phyloP scores from a whole-genome alignment of 495 filamentous ascomycete genomes.

The Parachaetomium inaequale region DNA sequence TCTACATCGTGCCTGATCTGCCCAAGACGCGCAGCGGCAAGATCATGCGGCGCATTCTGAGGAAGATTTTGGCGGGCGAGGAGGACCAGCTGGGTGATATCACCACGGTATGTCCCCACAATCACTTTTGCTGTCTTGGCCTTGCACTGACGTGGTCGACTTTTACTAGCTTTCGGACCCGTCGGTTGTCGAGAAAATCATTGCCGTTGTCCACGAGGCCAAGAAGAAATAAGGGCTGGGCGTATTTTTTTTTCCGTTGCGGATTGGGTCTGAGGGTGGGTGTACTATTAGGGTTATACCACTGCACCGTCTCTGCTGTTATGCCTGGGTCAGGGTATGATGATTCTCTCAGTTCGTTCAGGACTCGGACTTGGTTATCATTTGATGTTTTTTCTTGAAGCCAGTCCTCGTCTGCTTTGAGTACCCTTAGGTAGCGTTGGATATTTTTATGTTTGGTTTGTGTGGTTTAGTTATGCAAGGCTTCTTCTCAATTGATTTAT shows the following conservation, averaged over 20 bases:
- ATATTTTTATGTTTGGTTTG: not conserved
- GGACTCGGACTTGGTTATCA: not conserved
- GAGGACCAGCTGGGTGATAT: constrained; percentile 94
- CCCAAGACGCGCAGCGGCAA: constrained; percentile 97
- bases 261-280: constrained; percentile 1
- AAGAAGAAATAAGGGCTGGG: constrained; percentile 43
- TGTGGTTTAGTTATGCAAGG: not conserved
- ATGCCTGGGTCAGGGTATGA: not conserved
- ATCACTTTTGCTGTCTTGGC: not conserved
- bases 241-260: not conserved
- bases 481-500: not conserved
- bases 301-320: constrained; percentile 13
- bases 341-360: not conserved
- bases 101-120: constrained; percentile 67
- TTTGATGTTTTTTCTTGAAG: not conserved
- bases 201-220: constrained; percentile 65
- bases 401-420: not conserved
- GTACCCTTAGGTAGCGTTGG: constrained; percentile 1
- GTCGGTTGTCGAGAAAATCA: constrained; percentile 84
- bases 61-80: constrained; percentile 94
- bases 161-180: constrained; percentile 76
- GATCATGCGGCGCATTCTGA: constrained; percentile 96
- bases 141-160: constrained; percentile 36
- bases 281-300: constrained; percentile 22
- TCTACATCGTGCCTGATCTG: constrained; percentile 85